Evolutionary conservation across 495 filamentous ascomycete genomes (phyloP), one percentile per base, ranked within the genome.

Genomic region (Aspergillus bridgeri): DNA sequence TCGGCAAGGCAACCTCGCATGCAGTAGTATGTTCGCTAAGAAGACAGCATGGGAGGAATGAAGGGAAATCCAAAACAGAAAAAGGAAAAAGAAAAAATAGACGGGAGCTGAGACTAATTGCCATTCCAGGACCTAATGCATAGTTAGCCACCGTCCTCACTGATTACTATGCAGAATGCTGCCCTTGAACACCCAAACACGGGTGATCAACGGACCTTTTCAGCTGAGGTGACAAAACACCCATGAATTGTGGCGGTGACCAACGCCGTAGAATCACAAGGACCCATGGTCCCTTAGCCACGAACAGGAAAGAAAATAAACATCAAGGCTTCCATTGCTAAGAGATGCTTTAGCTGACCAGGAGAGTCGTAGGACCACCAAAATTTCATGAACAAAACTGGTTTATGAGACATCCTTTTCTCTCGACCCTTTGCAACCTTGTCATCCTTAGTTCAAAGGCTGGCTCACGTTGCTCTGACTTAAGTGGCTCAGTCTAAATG

Each of bases 1-100:
- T 51, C 57, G 38, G 50, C 51, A 58, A 67, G 61, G 64, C 61
- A 64, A 66, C 61, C 57, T 60, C 59, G 56, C 64, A 60, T 63
- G 58, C 63, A 66, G 63, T 59, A 63, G 58, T 18, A 29, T 33
- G 22, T 8, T 56, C 62, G 38, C 57, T 53, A 54, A 48, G 48
- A 42, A 51, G 43, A 25, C 22, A 54, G 13, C 44, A 38, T 44
- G 58, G 50, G 48, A 48, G 24, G 29, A 29, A 24, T 1, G 13
- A 27, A 24, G 24, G 24, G 24, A 22, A 7, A 27, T n/a, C n/a
- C n/a, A 47, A 18, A 47, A 21, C 20, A 47, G 22, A 20, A 47
- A 47, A 47, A 47, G 2, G n/a, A 47, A 47, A 47, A 47, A 21
- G 2, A 47, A 46, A 19, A 46, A 46, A 13, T 11, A 47, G 22